Percentiles rank a stretch among this genome's conserved stretches.
These are phyloP conservation scores for Phialocephala sp. DNA, from an alignment of 2,329 filamentous ascomycete genomes.

Conservation along the genomic window DNA sequence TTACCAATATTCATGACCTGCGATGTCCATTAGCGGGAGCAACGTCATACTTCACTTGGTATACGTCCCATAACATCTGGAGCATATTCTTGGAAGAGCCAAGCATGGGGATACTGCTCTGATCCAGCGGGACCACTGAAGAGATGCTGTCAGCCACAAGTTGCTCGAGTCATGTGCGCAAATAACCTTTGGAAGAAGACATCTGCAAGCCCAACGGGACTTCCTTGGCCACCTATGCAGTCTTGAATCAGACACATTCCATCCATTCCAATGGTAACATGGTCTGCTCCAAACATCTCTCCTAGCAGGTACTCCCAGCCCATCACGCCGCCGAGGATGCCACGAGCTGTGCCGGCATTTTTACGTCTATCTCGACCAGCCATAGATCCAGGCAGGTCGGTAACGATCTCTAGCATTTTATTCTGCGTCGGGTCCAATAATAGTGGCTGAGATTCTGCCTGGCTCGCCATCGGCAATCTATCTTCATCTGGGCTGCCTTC, in stretches of 20 bases:
- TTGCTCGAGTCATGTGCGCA: not conserved
- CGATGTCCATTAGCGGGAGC: not conserved
- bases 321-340: slow-evolving; percentile 37
- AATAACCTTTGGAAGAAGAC: slow-evolving; percentile 39
- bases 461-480: not conserved
- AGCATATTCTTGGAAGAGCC: slow-evolving; percentile 44
- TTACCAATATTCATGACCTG: slow-evolving; percentile 44
- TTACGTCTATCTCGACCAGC: slow-evolving; percentile 25
- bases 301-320: slow-evolving; percentile 46
- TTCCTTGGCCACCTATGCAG: slow-evolving; percentile 43
- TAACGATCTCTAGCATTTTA: slow-evolving; percentile 43
- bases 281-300: slow-evolving; percentile 46
- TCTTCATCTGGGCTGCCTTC: not conserved
- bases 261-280: slow-evolving; percentile 42
- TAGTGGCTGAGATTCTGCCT: not conserved
- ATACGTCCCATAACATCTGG: slow-evolving; percentile 44
- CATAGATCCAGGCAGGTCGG: slow-evolving; percentile 39
- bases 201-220: slow-evolving; percentile 36
- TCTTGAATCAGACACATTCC: slow-evolving; percentile 45
- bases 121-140: slow-evolving; percentile 39
- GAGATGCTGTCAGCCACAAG: slow-evolving; percentile 18
- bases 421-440: not conserved
- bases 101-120: slow-evolving; percentile 42
- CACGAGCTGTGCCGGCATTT: slow-evolving; percentile 18
- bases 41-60: too few relatives aligned